Evolutionary conservation across 305 asterid genomes (phyloP), one percentile per base, ranked within the genome.

Genomic region (Withania somnifera): DNA sequence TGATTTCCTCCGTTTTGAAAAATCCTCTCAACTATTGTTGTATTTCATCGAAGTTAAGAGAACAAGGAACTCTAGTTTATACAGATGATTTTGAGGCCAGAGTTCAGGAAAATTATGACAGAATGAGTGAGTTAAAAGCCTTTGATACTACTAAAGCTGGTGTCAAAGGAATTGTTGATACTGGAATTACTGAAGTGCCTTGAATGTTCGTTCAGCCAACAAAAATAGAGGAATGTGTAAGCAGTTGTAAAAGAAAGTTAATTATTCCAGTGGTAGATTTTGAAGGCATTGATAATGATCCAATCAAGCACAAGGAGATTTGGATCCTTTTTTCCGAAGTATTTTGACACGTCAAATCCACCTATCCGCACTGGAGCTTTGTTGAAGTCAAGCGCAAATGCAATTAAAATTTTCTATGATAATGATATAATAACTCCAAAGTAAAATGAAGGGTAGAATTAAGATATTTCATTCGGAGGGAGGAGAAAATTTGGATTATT

Each of bases 181-280:
- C 83, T 57, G 86, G 86, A 11, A 83, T 83, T 11, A 82, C 82
- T 0, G 26, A 83, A 45, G 79, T 87, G 20, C 89, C 86, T 50
- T 83, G 36, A 22, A 87, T 87, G 9, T 87, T 83, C 50, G 10
- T 75, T 36, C 71, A 56, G 0, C 58, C 79, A 22, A 13, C 38
- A 11, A 15, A 45, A 45, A 71, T 71, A 8, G 38, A 45, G 0
- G 40, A 14, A 15, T 71, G 15, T 8, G 32, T 14, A 14, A 15
- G 63, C 2, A 61, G n/a, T 63, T 45, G 64, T 26, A 34, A 34
- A 22, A 5, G 7, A 11, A 78, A 40, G 20, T 64, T 42, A 42
- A 54, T 30, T 53, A 54, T 84, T 82, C 85, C 89, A 40, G 87
- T 83, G 50, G 82, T 86, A 24, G 85, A 86, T 28, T 84, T 86